phyloP scores from a whole-genome alignment of 2,329 filamentous ascomycete genomes.

The Blastomyces silverae region DNA sequence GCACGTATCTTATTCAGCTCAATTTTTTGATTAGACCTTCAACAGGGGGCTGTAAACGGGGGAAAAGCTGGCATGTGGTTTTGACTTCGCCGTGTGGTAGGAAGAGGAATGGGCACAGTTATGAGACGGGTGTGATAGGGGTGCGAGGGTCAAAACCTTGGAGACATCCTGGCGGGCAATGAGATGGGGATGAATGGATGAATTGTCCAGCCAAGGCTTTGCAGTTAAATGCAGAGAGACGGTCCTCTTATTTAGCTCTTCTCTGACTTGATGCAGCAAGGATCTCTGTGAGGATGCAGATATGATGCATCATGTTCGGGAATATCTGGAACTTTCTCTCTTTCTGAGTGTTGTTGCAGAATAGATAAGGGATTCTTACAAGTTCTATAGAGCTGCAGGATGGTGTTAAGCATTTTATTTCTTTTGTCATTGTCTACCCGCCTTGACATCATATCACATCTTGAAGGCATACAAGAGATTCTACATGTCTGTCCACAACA shows the following conservation, averaged over 20 bases:
- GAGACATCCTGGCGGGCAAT: neutral
- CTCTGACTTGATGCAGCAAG: neutral
- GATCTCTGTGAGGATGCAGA: neutral
- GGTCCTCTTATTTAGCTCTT: neutral
- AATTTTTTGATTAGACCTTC: neutral
- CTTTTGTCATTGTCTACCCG: too few relatives aligned
- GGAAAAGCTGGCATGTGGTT: neutral
- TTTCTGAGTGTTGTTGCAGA: neutral
- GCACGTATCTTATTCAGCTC: neutral
- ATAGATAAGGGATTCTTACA: neutral
- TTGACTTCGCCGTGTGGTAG: neutral
- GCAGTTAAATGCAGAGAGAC: neutral
- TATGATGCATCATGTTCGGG: slow-evolving; percentile 1
- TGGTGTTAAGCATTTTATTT: neutral
- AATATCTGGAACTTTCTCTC: neutral
- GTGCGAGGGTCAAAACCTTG: neutral
- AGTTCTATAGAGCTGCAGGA: neutral
- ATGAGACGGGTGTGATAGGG: neutral
- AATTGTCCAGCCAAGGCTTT: neutral
- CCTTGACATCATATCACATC: neutral
- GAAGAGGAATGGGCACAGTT: neutral
- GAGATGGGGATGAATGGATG: neutral
- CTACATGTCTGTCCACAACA: neutral
- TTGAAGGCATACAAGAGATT: neutral
- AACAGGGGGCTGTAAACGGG: neutral